These are phyloP conservation scores for Sequoia sempervirens DNA, from an alignment of 75 land plant genomes.

Conservation along the genomic window DNA sequence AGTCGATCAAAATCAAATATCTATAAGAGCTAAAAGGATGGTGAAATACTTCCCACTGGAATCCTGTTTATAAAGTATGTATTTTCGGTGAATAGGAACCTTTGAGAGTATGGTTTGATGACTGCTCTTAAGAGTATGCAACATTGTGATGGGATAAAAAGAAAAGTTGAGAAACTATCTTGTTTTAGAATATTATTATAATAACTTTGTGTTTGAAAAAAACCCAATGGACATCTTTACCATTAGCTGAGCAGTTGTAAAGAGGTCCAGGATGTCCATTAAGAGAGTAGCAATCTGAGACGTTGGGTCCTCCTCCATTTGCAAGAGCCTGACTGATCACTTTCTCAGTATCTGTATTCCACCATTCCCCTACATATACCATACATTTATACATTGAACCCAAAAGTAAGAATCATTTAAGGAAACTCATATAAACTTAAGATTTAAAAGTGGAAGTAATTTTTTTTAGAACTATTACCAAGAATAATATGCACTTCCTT, in stretches of 20 bases:
- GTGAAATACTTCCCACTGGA: background rate
- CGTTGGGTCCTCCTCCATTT: constrained; percentile 31
- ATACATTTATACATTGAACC: background rate
- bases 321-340: background rate
- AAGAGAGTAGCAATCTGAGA: constrained; percentile 30
- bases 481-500: constrained; percentile 36
- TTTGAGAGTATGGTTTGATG: background rate
- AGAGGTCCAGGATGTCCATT: constrained; percentile 49
- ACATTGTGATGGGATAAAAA: background rate
- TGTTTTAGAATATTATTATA: too few species aligned
- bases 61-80: background rate
- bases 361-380: constrained; percentile 5
- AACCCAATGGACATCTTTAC: background rate
- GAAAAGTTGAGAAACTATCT: too few species aligned
- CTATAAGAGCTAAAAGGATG: background rate
- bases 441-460: background rate
- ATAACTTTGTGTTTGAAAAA: too few species aligned
- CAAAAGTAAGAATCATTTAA: background rate
- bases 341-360: constrained; percentile 8
- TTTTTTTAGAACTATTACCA: constrained; percentile 18
- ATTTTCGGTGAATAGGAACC: background rate
- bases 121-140: background rate
- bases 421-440: background rate
- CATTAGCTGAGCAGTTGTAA: constrained; percentile 28
- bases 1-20: background rate